Conservation (phyloP, 768 basidiomycete genomes). For the Boletales sp. region DNA sequence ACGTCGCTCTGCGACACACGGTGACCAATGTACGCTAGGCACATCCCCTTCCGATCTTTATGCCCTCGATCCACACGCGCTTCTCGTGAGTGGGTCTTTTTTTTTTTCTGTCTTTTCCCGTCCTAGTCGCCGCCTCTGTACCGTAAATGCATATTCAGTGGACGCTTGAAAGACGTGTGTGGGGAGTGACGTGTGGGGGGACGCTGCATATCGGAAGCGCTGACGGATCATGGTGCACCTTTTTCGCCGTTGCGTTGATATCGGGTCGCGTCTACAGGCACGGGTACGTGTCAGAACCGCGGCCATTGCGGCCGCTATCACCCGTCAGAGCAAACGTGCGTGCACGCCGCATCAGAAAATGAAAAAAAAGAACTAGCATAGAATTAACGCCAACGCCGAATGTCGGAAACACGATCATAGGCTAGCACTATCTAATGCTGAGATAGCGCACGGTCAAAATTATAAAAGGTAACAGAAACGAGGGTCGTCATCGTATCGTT, state of each 20-base stretch:
- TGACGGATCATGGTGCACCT: too few relatives aligned
- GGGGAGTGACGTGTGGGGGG: background rate
- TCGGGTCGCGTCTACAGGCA: too few relatives aligned
- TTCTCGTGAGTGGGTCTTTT: slow-evolving; percentile 36
- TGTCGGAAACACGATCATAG: background rate
- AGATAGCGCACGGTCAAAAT: slow-evolving; percentile 11
- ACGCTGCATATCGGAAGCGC: too few relatives aligned
- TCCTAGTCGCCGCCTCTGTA: background rate
- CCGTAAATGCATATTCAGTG: background rate
- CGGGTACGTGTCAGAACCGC: too few relatives aligned
- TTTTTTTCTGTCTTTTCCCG: background rate
- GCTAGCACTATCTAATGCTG: slow-evolving; percentile 3
- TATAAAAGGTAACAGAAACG: slow-evolving; percentile 3
- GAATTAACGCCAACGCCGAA: too few relatives aligned
- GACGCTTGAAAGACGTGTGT: background rate
- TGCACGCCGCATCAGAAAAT: too few relatives aligned
- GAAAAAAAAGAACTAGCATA: too few relatives aligned
- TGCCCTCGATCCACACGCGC: slow-evolving; percentile 44
- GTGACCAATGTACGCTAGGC: slow-evolving; percentile 37
- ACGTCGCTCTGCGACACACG: background rate
- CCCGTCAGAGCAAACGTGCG: too few relatives aligned
- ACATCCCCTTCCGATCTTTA: slow-evolving; percentile 70
- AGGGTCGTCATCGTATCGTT: slow-evolving; percentile 16
- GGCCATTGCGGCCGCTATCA: too few relatives aligned
- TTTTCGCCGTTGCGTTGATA: too few relatives aligned